Evolutionary conservation across 352 stramenopile genomes (phyloP).

Genomic region (Pythium oligandrum): DNA sequence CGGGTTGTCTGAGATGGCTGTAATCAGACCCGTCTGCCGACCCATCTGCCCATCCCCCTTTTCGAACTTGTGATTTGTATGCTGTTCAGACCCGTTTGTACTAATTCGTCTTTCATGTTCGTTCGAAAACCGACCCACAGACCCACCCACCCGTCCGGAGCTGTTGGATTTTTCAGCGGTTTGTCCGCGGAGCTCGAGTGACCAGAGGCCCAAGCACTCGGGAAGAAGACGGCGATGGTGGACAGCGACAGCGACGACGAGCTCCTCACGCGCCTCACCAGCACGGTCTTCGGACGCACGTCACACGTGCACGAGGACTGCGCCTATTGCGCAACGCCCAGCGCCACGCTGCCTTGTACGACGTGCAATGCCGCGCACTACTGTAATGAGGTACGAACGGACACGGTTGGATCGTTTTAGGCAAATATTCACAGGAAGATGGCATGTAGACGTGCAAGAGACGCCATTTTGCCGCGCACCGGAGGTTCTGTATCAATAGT

Average conservation of each 20-base stretch:
- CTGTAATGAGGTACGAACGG: constrained; percentile 56
- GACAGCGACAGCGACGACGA: constrained; percentile 88
- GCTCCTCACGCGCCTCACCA: constrained; percentile 71
- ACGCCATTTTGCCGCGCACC: constrained; percentile 64
- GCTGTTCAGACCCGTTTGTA: no score
- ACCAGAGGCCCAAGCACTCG: not conserved
- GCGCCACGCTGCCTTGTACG: constrained; percentile 51
- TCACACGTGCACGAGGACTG: constrained; percentile 45
- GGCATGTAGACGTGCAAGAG: constrained; percentile 53
- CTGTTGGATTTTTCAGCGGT: not conserved
- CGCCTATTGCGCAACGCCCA: constrained; percentile 58
- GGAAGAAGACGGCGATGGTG: constrained; percentile 20
- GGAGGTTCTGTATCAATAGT: constrained; percentile 63
- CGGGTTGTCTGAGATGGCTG: no score
- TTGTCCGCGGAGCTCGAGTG: not conserved
- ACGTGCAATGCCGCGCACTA: constrained; percentile 67
- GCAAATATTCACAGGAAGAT: not conserved
- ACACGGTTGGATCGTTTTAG: not conserved
- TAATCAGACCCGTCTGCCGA: no score
- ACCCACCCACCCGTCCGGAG: no score
- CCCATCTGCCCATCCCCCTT: no score
- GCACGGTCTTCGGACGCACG: constrained; percentile 25
- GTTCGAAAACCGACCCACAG: no score
- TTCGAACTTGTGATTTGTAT: no score
- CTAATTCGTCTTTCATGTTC: no score